phyloP scores from a whole-genome alignment of 768 basidiomycete genomes.

The Lactifluus subvellereus region DNA sequence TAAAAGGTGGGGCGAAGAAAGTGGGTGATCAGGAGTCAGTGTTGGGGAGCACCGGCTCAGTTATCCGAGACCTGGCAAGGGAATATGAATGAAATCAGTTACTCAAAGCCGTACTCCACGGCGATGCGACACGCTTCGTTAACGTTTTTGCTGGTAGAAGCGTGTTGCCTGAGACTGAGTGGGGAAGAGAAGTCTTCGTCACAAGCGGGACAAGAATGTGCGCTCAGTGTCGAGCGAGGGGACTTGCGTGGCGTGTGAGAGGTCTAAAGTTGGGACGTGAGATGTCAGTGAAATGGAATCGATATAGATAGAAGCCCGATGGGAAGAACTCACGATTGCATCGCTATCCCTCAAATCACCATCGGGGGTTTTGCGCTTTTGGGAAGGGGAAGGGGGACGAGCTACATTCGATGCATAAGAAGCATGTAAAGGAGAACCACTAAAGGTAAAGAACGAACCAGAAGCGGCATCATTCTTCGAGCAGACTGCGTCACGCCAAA shows the following conservation, averaged over 20 bases:
- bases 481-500: constrained; percentile 58
- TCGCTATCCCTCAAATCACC: constrained; percentile 14
- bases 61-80: not conserved
- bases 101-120: constrained; percentile 70
- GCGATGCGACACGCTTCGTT: constrained; percentile 69
- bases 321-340: constrained; percentile 11
- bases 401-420: constrained; percentile 1
- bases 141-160: constrained; percentile 38
- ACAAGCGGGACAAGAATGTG: constrained; percentile 69
- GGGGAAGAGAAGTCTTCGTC: constrained; percentile 58
- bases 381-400: constrained; percentile 15
- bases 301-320: not conserved
- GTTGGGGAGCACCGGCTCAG: not conserved
- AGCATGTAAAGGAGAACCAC: not conserved
- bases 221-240: constrained; percentile 24
- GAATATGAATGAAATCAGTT: constrained; percentile 13
- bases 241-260: constrained; percentile 21
- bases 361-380: constrained; percentile 23
- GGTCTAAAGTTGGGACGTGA: constrained; percentile 1
- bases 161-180: constrained; percentile 59
- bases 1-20: not conserved
- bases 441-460: constrained; percentile 10
- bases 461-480: constrained; percentile 32
- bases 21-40: not conserved
- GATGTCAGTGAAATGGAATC: constrained; percentile 15